Percentiles rank a stretch among this genome's conserved stretches.
These are phyloP conservation scores for Ganoderma leucocontextum DNA, from an alignment of 1,284 basidiomycete species.

Conservation along the genomic window DNA sequence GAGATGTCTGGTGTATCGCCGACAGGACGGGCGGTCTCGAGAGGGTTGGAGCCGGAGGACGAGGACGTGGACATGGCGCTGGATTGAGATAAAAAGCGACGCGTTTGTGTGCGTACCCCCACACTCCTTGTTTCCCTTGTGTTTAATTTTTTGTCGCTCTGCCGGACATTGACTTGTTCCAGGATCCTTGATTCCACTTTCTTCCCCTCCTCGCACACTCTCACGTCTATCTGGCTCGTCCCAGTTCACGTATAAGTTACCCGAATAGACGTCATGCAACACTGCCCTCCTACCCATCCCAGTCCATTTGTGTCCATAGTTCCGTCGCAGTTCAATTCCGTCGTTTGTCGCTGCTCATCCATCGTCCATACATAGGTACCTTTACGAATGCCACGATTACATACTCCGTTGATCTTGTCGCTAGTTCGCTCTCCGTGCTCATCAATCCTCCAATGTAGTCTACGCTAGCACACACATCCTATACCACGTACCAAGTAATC, in stretches of 20 bases:
- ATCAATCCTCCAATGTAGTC: slow-evolving; percentile 38
- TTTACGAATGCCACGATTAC: neutral
- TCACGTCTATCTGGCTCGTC: neutral
- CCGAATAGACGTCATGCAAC: neutral
- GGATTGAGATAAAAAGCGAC: slow-evolving; percentile 18
- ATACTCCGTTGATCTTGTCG: slow-evolving; percentile 14
- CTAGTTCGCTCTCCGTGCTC: slow-evolving; percentile 17
- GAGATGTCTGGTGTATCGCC: slow-evolving; percentile 17
- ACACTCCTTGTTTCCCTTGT: neutral
- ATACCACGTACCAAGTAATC: slow-evolving; percentile 20
- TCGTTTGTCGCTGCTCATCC: neutral
- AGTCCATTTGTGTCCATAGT: neutral
- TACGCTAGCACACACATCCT: slow-evolving; percentile 35
- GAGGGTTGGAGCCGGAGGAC: slow-evolving; percentile 3
- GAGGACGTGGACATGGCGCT: slow-evolving; percentile 33
- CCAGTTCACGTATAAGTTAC: neutral
- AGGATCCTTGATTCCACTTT: neutral
- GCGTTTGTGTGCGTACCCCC: slow-evolving; percentile 1
- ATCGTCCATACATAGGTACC: neutral
- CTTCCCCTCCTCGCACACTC: neutral
- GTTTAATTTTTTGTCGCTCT: neutral
- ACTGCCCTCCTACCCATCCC: neutral
- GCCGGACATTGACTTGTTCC: slow-evolving; percentile 3
- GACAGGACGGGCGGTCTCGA: neutral
- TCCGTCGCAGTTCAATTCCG: neutral